Conservation (phyloP, 2,329 filamentous ascomycete genomes). For the Verticillium zaregamsianum region DNA sequence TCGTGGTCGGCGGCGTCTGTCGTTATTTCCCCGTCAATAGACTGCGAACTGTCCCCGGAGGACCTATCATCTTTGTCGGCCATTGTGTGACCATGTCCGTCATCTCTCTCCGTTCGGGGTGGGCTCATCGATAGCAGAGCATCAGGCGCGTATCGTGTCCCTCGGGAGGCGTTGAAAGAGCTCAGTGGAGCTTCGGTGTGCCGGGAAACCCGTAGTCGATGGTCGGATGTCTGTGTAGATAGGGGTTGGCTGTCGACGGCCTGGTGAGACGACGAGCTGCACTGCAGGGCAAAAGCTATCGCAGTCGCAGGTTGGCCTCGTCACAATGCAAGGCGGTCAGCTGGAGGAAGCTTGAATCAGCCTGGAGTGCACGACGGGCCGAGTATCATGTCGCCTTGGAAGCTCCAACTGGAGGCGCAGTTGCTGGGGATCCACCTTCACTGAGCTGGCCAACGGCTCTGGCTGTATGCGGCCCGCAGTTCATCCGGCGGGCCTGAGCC, state of each 20-base stretch:
- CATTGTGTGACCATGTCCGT: slow-evolving; percentile 41
- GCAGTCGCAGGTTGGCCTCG: not conserved
- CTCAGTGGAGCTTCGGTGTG: not conserved
- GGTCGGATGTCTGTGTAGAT: not conserved
- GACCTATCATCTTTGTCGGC: slow-evolving; percentile 42
- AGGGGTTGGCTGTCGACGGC: not conserved
- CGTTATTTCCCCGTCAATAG: not conserved
- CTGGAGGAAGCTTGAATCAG: not conserved
- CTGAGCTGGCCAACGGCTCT: not conserved
- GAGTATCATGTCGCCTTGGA: not conserved
- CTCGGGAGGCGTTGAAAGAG: not conserved
- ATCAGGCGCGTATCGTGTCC: slow-evolving; percentile 8
- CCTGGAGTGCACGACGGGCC: not conserved
- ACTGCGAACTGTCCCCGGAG: slow-evolving; percentile 31
- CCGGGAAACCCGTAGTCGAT: not conserved
- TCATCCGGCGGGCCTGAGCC: not conserved
- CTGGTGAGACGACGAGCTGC: not conserved
- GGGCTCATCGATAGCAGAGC: slow-evolving; percentile 14
- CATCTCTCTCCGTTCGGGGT: slow-evolving; percentile 16
- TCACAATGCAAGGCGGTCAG: not conserved
- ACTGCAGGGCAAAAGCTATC: not conserved
- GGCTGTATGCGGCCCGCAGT: not conserved
- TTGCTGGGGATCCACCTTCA: not conserved
- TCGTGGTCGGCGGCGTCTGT: slow-evolving; percentile 29
- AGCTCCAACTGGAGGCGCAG: not conserved